Conservation (phyloP, 2,329 filamentous ascomycete species). For the Hypocreales sp. region DNA sequence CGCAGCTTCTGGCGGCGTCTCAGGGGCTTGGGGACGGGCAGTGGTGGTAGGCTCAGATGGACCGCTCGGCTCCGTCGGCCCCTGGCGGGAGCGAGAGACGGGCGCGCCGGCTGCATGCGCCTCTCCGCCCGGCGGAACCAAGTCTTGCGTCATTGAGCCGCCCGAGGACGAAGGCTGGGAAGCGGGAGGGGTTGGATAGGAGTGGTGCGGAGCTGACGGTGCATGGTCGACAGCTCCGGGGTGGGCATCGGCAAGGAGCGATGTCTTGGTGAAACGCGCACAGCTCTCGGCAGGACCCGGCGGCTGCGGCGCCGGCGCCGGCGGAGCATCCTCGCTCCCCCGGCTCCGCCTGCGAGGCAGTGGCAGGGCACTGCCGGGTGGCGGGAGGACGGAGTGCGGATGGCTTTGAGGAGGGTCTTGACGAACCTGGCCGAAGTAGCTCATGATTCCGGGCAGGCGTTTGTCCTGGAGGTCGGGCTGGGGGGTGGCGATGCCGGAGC, state of each 20-base stretch:
- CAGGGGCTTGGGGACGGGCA: slow-evolving; percentile 1
- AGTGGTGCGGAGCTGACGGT: slow-evolving; percentile 12
- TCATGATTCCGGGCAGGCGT: slow-evolving; percentile 87
- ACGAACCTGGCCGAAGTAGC: slow-evolving; percentile 99
- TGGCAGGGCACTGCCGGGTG: slow-evolving; percentile 17
- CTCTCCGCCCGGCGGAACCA: slow-evolving; percentile 9
- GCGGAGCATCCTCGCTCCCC: slow-evolving; percentile 13
- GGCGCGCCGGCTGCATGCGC: slow-evolving; percentile 8
- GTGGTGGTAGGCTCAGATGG: slow-evolving; percentile 1
- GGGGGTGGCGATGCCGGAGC: slow-evolving; percentile 83
- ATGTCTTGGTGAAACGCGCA: slow-evolving; percentile 9
- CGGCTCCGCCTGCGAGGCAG: slow-evolving; percentile 8
- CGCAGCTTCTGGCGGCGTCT: slow-evolving; percentile 1
- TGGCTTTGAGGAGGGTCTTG: slow-evolving; percentile 49
- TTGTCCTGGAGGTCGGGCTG: slow-evolving; percentile 90
- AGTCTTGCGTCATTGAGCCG: slow-evolving; percentile 14
- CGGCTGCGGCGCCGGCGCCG: slow-evolving; percentile 14
- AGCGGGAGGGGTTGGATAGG: slow-evolving; percentile 42
- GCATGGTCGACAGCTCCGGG: slow-evolving; percentile 9
- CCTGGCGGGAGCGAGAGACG: slow-evolving; percentile 5
- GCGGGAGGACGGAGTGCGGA: slow-evolving; percentile 19
- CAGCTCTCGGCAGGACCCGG: slow-evolving; percentile 11
- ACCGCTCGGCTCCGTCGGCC: slow-evolving; percentile 2
- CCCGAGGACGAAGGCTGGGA: slow-evolving; percentile 28
- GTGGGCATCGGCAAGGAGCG: slow-evolving; percentile 3